phyloP scores from a whole-genome alignment of 208 protist genomes.

The Crithidia brevicula region DNA sequence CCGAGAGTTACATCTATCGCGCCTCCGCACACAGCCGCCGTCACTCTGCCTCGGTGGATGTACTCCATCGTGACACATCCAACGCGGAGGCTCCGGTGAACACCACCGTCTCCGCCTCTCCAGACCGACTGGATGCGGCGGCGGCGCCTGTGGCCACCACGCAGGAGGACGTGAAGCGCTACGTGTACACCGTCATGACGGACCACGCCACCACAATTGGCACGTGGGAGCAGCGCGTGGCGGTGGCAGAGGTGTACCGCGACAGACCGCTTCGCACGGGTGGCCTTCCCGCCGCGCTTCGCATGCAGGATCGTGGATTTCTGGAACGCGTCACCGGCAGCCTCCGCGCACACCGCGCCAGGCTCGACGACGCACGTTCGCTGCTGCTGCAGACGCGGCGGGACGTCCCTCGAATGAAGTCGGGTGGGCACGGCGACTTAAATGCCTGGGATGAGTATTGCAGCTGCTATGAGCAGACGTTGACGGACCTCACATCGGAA shows the following conservation, averaged over 20 bases:
- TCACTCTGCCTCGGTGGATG: slow-evolving; percentile 4
- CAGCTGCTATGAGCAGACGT: slow-evolving; percentile 22
- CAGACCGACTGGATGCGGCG: not conserved
- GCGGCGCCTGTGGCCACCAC: slow-evolving; percentile 1
- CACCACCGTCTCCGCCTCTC: slow-evolving; percentile 9
- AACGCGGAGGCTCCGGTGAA: not conserved
- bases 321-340: slow-evolving; percentile 26
- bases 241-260: slow-evolving; percentile 39
- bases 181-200: slow-evolving; percentile 28
- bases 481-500: slow-evolving; percentile 27
- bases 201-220: slow-evolving; percentile 29
- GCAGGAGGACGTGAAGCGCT: slow-evolving; percentile 38
- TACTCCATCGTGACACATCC: slow-evolving; percentile 1
- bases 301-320: slow-evolving; percentile 33
- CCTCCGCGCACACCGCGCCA: slow-evolving; percentile 16
- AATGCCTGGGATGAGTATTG: slow-evolving; percentile 37
- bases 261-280: slow-evolving; percentile 39
- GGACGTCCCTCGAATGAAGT: slow-evolving; percentile 11
- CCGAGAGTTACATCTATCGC: not conserved
- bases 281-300: slow-evolving; percentile 34
- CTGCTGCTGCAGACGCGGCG: slow-evolving; percentile 24
- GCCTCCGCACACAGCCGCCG: slow-evolving; percentile 16
- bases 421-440: slow-evolving; percentile 10
- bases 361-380: slow-evolving; percentile 30
- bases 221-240: slow-evolving; percentile 37